Base-by-base conservation (phyloP, 345 rosid genomes). In the Lepidium didymum region DNA sequence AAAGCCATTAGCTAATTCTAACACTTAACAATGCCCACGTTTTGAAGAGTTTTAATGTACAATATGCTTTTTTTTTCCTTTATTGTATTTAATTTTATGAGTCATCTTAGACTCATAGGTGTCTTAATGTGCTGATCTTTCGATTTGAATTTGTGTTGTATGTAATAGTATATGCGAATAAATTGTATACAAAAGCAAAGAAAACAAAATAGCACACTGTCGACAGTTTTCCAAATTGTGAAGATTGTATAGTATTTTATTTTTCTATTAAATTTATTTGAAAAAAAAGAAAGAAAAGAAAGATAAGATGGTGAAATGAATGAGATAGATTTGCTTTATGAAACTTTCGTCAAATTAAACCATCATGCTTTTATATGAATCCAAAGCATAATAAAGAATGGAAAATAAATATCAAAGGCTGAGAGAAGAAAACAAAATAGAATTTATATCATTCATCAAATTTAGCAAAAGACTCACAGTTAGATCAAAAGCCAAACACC, bases 291-390 rank as follows among this genome's bases (percentile, higher is more conserved):
- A 21, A 19, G 5, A 33, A 53, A 63, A 55, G 51, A 64, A 72
- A 72, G 76, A 72, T 72, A 56, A 72, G 76, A 54, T 62, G 19
- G 69, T 62, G 75, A 62, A 33, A 72, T 64, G 76, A 63, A 63
- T 55, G 19, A 38, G 65, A 64, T 56, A 25, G 76, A 56, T 27
- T 46, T 64, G 10, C 71, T 73, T 72, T 72, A 56, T 56, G 54
- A 10, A 63, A 37, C 57, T 63, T 72, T 72, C 7, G 77, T 73
- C 77, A 73, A 54, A 41, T 35, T 6, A 56, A 49, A 72, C 70
- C 16, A 65, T 64, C 77, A 57, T 57, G 46, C 66, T 64, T 27
- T 73, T 65, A 73, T 73, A 37, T 64, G 71, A 65, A 73, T 14
- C 77, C 60, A 73, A 57, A 72, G 71, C 76, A 72, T 6, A 31